Evolutionary conservation across 2,329 filamentous ascomycete genomes (phyloP), one percentile per base, ranked within the genome.

Genomic region (Neurospora crassa): DNA sequence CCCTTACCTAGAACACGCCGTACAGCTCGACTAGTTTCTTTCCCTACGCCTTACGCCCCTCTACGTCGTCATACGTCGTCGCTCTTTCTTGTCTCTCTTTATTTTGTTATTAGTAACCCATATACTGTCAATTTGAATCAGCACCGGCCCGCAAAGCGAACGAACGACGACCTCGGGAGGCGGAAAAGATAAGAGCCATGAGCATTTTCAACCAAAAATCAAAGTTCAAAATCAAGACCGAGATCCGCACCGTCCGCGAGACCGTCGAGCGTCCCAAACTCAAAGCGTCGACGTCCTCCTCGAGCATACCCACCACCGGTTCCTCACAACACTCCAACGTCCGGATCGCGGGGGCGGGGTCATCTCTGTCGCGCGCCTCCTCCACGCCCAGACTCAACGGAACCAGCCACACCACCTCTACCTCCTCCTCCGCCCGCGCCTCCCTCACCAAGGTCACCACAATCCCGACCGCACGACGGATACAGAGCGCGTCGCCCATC

Each of bases 221-320:
- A 73, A 87, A 86, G 77, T 83, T 86, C 79, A 86, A 87, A 79
- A 79, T 83, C 74, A 84, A 86, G 76, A 85, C 88, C 77, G 85
- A 84, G 74, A 84, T 87, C 71, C 74, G 73, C 70, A 73, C 73
- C 29, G 73, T 77, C 43, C 73, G 73, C 53, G 73, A 76, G 67
- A 79, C 82, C 70, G 81, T 87, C 76, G 82, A 82, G 76, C 78
- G 80, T 81, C 67, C 81, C 80, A 10, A 81, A 80, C 67, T 79
- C 80, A 8, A 82, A 80, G 74, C 76, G 29, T 63, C 53, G 29
- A 37, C 53, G 34, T 63, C 79, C 69, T 74, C 75, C 70, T 73
- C 77, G 70, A 76, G 78, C 67, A 76, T 79, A 20, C 77, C 81
- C 45, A 77, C 76, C 79, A 41, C 78, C 78, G 72, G 53, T 63